Percentiles rank a stretch among this genome's conserved stretches.
Conservation (phyloP, 2,329 filamentous ascomycete genomes). For the Sarocladium strictum region DNA sequence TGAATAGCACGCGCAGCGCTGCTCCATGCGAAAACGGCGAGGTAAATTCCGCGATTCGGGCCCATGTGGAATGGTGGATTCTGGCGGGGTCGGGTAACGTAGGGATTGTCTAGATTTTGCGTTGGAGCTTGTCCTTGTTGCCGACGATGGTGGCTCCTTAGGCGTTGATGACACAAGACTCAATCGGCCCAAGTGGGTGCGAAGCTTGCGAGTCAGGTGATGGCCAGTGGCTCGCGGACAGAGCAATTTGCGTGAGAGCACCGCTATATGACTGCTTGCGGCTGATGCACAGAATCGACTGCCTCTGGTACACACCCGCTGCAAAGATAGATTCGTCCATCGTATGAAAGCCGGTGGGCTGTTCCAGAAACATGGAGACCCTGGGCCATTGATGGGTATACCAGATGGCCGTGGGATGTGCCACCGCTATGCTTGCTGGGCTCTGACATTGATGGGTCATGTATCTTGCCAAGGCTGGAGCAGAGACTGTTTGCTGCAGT, state of each 20-base stretch:
- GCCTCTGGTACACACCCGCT: too few relatives aligned
- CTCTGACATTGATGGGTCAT: not conserved
- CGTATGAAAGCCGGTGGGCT: not conserved
- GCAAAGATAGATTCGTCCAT: too few relatives aligned
- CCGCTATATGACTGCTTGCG: not conserved
- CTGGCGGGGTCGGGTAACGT: conserved; percentile 8
- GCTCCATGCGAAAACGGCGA: conserved; percentile 1
- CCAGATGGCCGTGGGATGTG: not conserved
- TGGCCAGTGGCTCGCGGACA: not conserved
- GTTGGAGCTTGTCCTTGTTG: conserved; percentile 7
- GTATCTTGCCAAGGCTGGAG: conserved; percentile 1
- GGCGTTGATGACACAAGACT: not conserved
- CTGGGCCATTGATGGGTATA: not conserved
- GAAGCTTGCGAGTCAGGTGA: conserved; percentile 5
- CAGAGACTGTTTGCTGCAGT: not conserved
- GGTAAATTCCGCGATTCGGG: conserved; percentile 4
- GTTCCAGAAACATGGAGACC: not conserved
- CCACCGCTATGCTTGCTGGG: not conserved
- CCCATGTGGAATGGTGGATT: conserved; percentile 6
- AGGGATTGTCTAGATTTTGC: conserved; percentile 8
- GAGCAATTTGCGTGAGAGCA: too few relatives aligned
- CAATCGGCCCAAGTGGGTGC: not conserved
- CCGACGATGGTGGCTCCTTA: conserved; percentile 8
- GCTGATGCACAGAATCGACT: not conserved
- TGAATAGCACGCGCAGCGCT: not conserved